A percentile compares a stretch with the other conserved stretches of the same genome.
Conservation (phyloP, 352 stramenopile genomes). For the Globisporangium camurandrum region DNA sequence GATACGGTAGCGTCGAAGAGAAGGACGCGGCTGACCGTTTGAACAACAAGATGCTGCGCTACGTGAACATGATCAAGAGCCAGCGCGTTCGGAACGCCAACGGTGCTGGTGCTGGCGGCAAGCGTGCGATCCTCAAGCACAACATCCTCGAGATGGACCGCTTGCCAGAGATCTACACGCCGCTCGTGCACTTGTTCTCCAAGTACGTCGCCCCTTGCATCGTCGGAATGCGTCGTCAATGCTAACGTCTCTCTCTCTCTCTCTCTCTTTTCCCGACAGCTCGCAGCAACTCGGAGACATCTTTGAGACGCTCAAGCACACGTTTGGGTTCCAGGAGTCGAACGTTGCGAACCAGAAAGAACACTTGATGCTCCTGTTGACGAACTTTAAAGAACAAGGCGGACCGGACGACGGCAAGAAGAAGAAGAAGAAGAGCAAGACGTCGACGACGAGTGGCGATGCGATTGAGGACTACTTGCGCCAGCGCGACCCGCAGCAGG, state of each 20-base stretch:
- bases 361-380: conserved; percentile 71
- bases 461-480: conserved; percentile 27
- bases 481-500: conserved; percentile 55
- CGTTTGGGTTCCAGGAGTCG: conserved; percentile 94
- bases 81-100: conserved; percentile 51
- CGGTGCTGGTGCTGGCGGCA: conserved; percentile 19
- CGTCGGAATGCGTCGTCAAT: neutral
- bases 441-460: conserved; percentile 28
- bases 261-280: conserved; percentile 3
- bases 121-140: conserved; percentile 38
- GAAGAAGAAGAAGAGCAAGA: too few relatives aligned
- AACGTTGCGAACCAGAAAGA: conserved; percentile 77
- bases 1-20: conserved; percentile 68
- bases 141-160: conserved; percentile 70
- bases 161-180: conserved; percentile 62
- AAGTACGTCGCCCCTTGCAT: conserved; percentile 26
- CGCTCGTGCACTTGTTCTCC: conserved; percentile 39
- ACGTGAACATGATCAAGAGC: conserved; percentile 84
- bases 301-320: conserved; percentile 91
- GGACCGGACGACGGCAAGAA: too few relatives aligned
- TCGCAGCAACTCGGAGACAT: conserved; percentile 58
- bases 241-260: neutral
- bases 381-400: conserved; percentile 80
- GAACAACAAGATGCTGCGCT: conserved; percentile 83
- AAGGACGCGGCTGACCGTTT: conserved; percentile 58